A percentile compares a stretch with the other conserved stretches of the same genome.
Evolutionary conservation across 768 basidiomycete genomes (phyloP).

Genomic region (Boletellus ananas): DNA sequence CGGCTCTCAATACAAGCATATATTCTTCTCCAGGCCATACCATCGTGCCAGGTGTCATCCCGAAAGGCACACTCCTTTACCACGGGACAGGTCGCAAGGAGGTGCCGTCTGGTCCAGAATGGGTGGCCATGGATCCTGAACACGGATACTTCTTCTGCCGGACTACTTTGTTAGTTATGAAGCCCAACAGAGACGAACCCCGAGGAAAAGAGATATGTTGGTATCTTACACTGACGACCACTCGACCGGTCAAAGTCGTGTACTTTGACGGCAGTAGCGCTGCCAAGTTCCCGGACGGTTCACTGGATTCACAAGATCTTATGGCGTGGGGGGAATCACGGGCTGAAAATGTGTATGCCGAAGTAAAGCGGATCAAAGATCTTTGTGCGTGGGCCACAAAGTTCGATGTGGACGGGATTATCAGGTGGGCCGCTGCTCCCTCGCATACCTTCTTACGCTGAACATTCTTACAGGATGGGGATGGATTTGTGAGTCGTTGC

Average conservation of each 20-base stretch:
- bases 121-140: slow-evolving; percentile 32
- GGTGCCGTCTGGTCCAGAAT: slow-evolving; percentile 26
- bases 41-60: slow-evolving; percentile 32
- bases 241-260: slow-evolving; percentile 6
- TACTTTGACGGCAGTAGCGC: slow-evolving; percentile 13
- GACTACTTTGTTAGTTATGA: not conserved
- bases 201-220: slow-evolving; percentile 8
- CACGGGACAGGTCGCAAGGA: slow-evolving; percentile 18
- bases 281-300: slow-evolving; percentile 19
- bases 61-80: slow-evolving; percentile 32
- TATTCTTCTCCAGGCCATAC: slow-evolving; percentile 20
- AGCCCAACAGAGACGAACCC: not conserved
- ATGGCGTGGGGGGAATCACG: slow-evolving; percentile 25
- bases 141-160: slow-evolving; percentile 38
- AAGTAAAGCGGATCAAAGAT: slow-evolving; percentile 25
- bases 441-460: not conserved
- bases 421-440: slow-evolving; percentile 16
- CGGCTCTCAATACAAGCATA: no score
- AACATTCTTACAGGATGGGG: slow-evolving; percentile 39
- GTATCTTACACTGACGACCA: slow-evolving; percentile 15
- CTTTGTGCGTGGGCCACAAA: slow-evolving; percentile 33
- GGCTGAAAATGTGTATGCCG: slow-evolving; percentile 9
- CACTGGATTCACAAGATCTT: slow-evolving; percentile 35
- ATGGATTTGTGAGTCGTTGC: slow-evolving; percentile 40
- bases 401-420: slow-evolving; percentile 32